Conservation (phyloP, 495 filamentous ascomycete species). For the Viridothelium virens region DNA sequence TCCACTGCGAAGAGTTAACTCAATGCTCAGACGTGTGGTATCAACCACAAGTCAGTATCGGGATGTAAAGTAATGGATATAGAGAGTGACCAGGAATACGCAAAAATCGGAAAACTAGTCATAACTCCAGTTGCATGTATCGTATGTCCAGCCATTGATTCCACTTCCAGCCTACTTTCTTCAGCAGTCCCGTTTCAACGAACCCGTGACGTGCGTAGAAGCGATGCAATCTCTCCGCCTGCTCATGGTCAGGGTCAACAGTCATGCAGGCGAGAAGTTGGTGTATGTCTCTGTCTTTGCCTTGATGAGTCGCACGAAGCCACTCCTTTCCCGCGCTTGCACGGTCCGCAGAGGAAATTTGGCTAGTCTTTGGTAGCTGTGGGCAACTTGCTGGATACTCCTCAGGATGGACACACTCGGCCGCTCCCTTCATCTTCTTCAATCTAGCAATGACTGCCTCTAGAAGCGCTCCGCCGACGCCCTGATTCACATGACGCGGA, state of each 20-base stretch:
- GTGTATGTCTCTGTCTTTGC: neutral
- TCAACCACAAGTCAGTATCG: no score
- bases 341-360: neutral
- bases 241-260: neutral
- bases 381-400: neutral
- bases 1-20: no score
- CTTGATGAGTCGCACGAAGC: neutral
- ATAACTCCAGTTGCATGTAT: neutral
- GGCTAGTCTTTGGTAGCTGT: neutral
- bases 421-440: neutral
- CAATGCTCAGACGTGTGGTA: no score
- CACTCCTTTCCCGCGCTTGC: neutral
- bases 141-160: neutral
- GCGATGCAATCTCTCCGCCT: neutral
- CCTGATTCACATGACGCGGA: neutral
- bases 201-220: neutral
- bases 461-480: neutral
- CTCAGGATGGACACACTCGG: neutral
- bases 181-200: neutral
- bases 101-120: constrained; percentile 24
- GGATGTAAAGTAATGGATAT: no score
- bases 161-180: neutral
- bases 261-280: constrained; percentile 1
- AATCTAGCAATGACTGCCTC: neutral
- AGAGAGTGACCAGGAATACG: no score